Conservation (phyloP, 345 rosid species). For the Erucastrum elatum region DNA sequence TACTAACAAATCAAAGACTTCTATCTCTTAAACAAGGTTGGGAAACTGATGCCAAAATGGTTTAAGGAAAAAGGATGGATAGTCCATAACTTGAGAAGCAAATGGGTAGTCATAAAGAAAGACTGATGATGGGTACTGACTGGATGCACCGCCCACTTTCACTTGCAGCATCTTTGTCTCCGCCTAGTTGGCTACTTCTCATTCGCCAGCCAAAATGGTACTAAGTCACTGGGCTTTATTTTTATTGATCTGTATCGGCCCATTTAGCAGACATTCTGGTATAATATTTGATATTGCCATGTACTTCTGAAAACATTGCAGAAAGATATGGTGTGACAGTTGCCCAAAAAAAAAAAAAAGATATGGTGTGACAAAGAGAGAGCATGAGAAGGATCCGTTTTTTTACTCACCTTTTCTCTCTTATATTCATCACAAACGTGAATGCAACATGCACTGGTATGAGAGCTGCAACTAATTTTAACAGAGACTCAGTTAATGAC, state of each 20-base stretch:
- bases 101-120: constrained; percentile 18
- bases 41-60: constrained; percentile 20
- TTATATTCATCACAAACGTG: too few relatives aligned
- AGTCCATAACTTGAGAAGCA: constrained; percentile 35
- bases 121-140: constrained; percentile 23
- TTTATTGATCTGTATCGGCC: neutral
- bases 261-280: neutral
- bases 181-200: constrained; percentile 22
- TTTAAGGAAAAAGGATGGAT: constrained; percentile 6
- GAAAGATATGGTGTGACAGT: too few relatives aligned
- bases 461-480: constrained; percentile 92
- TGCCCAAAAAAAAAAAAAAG: too few relatives aligned
- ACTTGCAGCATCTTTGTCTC: constrained; percentile 31
- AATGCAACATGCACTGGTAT: constrained; percentile 62
- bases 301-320: too few relatives aligned
- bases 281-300: neutral
- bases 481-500: constrained; percentile 60
- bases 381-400: too few relatives aligned
- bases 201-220: neutral
- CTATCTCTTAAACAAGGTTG: neutral
- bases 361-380: too few relatives aligned
- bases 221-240: constrained; percentile 1
- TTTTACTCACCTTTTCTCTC: too few relatives aligned
- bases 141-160: constrained; percentile 34
- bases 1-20: neutral